Percentiles rank a stretch among this genome's conserved stretches.
These are phyloP conservation scores for Linnemannia exigua DNA, from an alignment of 192 early-diverging fungal genomes.

Conservation along the genomic window DNA sequence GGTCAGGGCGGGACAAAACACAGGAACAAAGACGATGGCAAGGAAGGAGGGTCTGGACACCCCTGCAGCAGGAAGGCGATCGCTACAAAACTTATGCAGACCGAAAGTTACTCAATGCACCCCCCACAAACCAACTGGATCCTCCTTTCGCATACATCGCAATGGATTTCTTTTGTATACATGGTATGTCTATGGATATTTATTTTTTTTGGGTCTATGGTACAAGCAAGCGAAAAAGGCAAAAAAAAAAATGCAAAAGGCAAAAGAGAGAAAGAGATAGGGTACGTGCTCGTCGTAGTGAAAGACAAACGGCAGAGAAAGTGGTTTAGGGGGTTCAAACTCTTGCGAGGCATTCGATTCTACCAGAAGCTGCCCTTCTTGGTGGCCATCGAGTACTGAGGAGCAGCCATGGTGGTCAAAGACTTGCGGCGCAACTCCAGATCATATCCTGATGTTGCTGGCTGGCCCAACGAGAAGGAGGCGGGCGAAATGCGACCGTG, in stretches of 20 bases:
- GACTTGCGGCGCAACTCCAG: slow-evolving; percentile 53
- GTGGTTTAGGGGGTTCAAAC: not conserved
- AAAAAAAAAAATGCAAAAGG: not conserved
- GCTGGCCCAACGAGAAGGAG: slow-evolving; percentile 41
- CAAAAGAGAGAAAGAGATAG: not conserved
- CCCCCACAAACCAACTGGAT: not conserved
- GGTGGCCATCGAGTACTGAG: slow-evolving; percentile 16
- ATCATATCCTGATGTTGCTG: slow-evolving; percentile 25
- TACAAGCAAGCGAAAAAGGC: not conserved
- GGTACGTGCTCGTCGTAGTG: not conserved
- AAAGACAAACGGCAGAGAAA: too few relatives aligned
- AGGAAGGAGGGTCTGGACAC: not conserved
- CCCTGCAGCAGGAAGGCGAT: not conserved
- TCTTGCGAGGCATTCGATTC: not conserved
- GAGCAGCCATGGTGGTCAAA: slow-evolving; percentile 22
- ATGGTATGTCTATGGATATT: not conserved
- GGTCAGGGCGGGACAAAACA: not conserved
- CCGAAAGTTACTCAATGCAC: not conserved
- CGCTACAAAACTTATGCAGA: not conserved
- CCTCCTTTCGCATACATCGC: not conserved
- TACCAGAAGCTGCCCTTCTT: slow-evolving; percentile 19
- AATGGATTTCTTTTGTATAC: not conserved
- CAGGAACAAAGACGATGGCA: not conserved
- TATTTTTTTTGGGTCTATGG: not conserved
- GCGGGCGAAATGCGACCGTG: slow-evolving; percentile 36